These are phyloP conservation scores for Lichtheimia corymbifera DNA, from an alignment of 371 early-diverging fungal species.

Conservation along the genomic window DNA sequence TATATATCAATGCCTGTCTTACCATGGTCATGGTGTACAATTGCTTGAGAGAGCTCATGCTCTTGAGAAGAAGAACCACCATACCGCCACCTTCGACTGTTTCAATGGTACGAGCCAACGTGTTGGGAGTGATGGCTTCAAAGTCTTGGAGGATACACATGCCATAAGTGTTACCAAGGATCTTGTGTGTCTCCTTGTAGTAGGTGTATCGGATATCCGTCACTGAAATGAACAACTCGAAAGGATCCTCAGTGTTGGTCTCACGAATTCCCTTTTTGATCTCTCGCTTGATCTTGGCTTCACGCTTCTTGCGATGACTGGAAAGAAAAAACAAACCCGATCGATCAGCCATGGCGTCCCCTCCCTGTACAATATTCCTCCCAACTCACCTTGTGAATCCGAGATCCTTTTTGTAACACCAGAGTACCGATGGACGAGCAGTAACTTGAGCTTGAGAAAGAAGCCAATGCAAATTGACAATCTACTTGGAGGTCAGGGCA, in stretches of 20 bases:
- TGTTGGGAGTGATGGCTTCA: conserved; percentile 97
- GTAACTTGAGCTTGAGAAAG: conserved; percentile 92
- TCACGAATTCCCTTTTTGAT: conserved; percentile 89
- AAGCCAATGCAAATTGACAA: conserved; percentile 96
- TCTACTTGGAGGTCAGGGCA: conserved; percentile 39
- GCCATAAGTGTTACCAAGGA: conserved; percentile 98
- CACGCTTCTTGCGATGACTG: conserved; percentile 95
- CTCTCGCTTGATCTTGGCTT: conserved; percentile 89
- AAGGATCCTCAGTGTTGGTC: conserved; percentile 92
- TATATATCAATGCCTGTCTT: conserved; percentile 5
- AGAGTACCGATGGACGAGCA: conserved; percentile 91
- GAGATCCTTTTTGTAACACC: conserved; percentile 99
- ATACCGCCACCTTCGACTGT: conserved; percentile 99
- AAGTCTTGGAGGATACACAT: conserved; percentile 99
- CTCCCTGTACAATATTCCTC: not conserved
- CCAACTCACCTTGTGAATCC: conserved; percentile 78
- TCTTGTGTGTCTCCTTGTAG: conserved; percentile 98
- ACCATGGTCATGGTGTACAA: conserved; percentile 97
- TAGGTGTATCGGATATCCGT: conserved; percentile 97
- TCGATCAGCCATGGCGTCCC: not conserved
- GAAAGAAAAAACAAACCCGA: not conserved
- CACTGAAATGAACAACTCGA: conserved; percentile 93
- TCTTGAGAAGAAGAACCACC: conserved; percentile 91
- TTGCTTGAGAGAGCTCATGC: conserved; percentile 94
- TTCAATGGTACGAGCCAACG: conserved; percentile 97